These are phyloP conservation scores for Entomortierella beljakovae DNA, from an alignment of 192 early-diverging fungal species.

Conservation along the genomic window DNA sequence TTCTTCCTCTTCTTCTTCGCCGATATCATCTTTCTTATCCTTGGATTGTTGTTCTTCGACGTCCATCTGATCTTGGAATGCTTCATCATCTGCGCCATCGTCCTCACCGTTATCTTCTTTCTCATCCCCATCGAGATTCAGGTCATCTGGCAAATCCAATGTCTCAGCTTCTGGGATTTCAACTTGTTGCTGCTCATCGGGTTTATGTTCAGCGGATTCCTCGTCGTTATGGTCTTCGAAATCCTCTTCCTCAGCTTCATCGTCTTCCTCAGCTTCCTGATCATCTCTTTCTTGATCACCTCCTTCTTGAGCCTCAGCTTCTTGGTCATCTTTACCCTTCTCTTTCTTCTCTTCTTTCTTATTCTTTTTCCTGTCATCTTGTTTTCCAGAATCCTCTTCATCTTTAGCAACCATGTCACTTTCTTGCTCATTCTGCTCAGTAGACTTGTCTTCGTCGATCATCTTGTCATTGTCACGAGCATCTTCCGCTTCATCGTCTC, in stretches of 20 bases:
- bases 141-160: constrained; percentile 81
- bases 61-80: constrained; percentile 38
- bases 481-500: constrained; percentile 76
- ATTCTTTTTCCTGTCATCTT: constrained; percentile 64
- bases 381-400: constrained; percentile 59
- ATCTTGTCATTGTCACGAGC: constrained; percentile 77
- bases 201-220: constrained; percentile 58
- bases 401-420: constrained; percentile 75
- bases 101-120: constrained; percentile 57
- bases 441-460: constrained; percentile 66
- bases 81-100: constrained; percentile 51
- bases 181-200: constrained; percentile 60
- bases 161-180: constrained; percentile 79
- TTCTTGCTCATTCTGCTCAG: constrained; percentile 62
- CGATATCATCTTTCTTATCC: constrained; percentile 34
- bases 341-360: constrained; percentile 56
- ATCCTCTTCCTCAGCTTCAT: constrained; percentile 63
- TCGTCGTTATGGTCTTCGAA: constrained; percentile 60
- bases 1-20: constrained; percentile 53
- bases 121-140: constrained; percentile 77
- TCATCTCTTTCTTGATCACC: constrained; percentile 62
- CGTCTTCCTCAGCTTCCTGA: constrained; percentile 41
- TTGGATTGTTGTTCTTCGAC: constrained; percentile 11
- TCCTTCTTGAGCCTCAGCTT: constrained; percentile 55
- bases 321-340: constrained; percentile 55